Evolutionary conservation across 2,329 filamentous ascomycete genomes (phyloP), one percentile per base, ranked within the genome.

Genomic region (Epichloe sp.): DNA sequence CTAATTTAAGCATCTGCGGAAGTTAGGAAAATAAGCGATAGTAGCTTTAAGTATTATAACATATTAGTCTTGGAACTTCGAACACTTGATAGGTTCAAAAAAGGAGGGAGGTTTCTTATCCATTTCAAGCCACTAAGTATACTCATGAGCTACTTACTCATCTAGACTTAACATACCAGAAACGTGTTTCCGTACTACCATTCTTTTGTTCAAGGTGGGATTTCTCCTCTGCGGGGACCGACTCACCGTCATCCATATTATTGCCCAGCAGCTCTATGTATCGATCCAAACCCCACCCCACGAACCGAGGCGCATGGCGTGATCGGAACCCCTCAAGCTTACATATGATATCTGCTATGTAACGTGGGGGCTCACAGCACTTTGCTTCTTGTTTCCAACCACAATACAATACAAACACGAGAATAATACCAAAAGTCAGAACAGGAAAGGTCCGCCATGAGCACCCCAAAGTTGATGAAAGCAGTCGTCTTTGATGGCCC

Each of bases 401-500:
- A 35, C 1, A 23, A n/a, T 36, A 19, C 37, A 44, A n/a, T 19
- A 35, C 19, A 31, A n/a, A 26, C 15, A 23, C 19, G n/a, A 19
- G 19, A 37, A 44, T 3, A 8, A 6, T 6, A 36, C 3, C 12
- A 12, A 8, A 14, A 14, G 10, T 5, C 19, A 36, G 19, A 34
- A 35, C 19, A 26, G 34, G 26, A 35, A 38, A 38, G n/a, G 26
- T n/a, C 40, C 14, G 53, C n/a, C 40, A 65, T 72, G 65, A 60
- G 65, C 48, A 52, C 63, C 6, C 62, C 65, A 31, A 60, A 62
- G 37, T 86, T 78, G 0, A 95, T 96, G 90, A 86, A 86, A 66
- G 88, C 88, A 34, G 87, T 96, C 34, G 79, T 95, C 50, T 94
- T 95, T 70, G 83, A 91, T 55, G 88, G 85, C 2, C 84, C 86